Base-by-base conservation (phyloP, 1,139 yeast genomes). In the Sugiyamaella pinicola region DNA sequence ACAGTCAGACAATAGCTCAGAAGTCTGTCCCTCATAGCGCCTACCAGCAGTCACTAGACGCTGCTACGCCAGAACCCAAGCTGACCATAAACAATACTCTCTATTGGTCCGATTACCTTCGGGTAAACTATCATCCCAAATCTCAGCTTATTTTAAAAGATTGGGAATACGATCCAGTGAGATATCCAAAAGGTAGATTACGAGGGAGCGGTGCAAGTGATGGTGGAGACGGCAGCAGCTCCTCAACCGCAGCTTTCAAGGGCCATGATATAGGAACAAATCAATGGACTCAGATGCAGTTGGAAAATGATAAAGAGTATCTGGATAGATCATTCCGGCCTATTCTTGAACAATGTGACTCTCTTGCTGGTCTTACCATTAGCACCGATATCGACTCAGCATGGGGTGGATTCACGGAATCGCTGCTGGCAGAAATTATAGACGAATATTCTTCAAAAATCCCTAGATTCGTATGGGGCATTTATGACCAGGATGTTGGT, bases 71-170 rank as follows among this genome's bases (percentile, higher is more conserved):
- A n/a, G 40, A 43, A 19, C 57, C 61, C 6, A 28, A 40, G n/a
- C 68, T 87, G 44, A 67, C 68, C 3, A 60, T 62, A 0, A 62
- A 63, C 0, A 79, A 78, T 49, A 80, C 89, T 0, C 69, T 68
- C 38, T 87, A 80, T 63, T 93, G 98, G 98, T 77, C 93, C 0
- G 96, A 90, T 67, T 89, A 85, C 65, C 77, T 84, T 47, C 80
- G 83, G 61, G 77, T 90, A 53, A 78, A 87, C 17, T 83, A 82
- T 63, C 79, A 80, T 52, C 95, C 96, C 0, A 71, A 72, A 21
- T 77, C 85, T 2, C 72, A 86, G 53, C 72, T 79, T 48, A 74
- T 75, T 6, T 65, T 88, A 17, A 68, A 73, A 1, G 74, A 80
- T 52, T 91, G 90, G 87, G 76, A 76, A 21, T 75, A 72, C 51